These are phyloP conservation scores for Volvox reticuliferus DNA, from an alignment of 139 green algal species.

Conservation along the genomic window DNA sequence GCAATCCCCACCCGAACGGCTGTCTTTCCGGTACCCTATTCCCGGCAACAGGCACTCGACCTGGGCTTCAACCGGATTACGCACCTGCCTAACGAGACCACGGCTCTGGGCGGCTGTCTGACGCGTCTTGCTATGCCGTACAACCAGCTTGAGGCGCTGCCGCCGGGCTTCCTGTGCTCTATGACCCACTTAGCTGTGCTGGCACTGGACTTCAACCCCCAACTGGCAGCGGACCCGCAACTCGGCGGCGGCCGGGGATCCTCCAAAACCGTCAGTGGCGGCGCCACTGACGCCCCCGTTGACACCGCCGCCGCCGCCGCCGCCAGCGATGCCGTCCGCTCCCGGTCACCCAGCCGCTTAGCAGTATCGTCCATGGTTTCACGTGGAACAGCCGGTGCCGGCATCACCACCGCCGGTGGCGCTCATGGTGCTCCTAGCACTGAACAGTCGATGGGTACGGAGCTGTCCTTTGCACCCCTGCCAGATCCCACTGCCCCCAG, in stretches of 20 bases:
- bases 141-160: slow-evolving; percentile 35
- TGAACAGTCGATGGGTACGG: neutral
- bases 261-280: neutral
- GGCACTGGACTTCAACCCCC: slow-evolving; percentile 27
- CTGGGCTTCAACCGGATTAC: slow-evolving; percentile 33
- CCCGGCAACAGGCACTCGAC: slow-evolving; percentile 11
- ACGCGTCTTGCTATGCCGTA: slow-evolving; percentile 14
- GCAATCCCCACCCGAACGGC: no score
- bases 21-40: neutral
- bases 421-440: neutral
- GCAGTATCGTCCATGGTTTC: neutral
- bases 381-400: neutral
- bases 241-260: neutral
- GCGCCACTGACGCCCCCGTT: no score
- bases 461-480: slow-evolving; percentile 10
- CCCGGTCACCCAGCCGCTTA: neutral
- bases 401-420: neutral
- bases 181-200: slow-evolving; percentile 11
- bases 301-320: neutral
- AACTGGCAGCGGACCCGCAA: neutral
- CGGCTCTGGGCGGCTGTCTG: slow-evolving; percentile 3
- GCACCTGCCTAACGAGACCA: neutral
- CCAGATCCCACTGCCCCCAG: neutral
- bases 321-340: neutral
- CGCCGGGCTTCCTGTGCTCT: slow-evolving; percentile 18